Conservation (phyloP, 108 stramenopile species). For the Nitzschia putrida region DNA sequence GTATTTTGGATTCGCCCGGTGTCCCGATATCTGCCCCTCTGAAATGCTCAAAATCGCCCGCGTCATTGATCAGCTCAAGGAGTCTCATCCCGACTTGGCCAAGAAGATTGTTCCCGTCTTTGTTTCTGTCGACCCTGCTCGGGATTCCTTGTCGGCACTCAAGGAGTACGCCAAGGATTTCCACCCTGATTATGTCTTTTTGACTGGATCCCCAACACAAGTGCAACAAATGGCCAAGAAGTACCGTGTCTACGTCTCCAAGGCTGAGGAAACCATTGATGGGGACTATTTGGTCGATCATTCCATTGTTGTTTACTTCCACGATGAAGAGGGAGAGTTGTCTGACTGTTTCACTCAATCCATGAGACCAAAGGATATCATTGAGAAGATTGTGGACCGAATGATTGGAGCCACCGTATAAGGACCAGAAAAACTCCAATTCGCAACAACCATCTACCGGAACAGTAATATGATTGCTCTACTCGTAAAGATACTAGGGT, state of each 20-base stretch:
- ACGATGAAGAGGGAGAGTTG: conserved; percentile 94
- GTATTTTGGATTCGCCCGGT: conserved; percentile 99
- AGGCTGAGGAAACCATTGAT: conserved; percentile 93
- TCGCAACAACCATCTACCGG: too few species aligned
- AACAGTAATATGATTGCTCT: too few species aligned
- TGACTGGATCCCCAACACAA: conserved; percentile 95
- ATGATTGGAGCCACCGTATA: conserved; percentile 49
- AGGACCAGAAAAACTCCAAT: conserved; percentile 1
- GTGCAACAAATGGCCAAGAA: conserved; percentile 94
- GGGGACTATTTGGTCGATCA: conserved; percentile 99
- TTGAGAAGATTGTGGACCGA: conserved; percentile 86
- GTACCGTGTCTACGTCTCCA: conserved; percentile 96
- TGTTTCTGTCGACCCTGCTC: conserved; percentile 96
- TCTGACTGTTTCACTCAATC: conserved; percentile 98
- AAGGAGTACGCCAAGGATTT: conserved; percentile 94
- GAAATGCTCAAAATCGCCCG: conserved; percentile 98
- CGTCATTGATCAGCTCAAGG: conserved; percentile 88
- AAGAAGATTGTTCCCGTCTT: conserved; percentile 89
- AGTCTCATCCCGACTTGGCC: conserved; percentile 67
- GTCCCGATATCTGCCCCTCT: conserved; percentile 99
- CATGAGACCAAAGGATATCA: conserved; percentile 88
- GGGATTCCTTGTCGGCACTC: conserved; percentile 94
- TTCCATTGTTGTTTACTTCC: conserved; percentile 97
- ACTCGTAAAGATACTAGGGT: too few species aligned
- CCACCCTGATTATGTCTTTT: conserved; percentile 86